A percentile compares a stretch with the other conserved stretches of the same genome.
phyloP scores from a whole-genome alignment of 768 basidiomycete species.

The Xerocomus potaroensis region DNA sequence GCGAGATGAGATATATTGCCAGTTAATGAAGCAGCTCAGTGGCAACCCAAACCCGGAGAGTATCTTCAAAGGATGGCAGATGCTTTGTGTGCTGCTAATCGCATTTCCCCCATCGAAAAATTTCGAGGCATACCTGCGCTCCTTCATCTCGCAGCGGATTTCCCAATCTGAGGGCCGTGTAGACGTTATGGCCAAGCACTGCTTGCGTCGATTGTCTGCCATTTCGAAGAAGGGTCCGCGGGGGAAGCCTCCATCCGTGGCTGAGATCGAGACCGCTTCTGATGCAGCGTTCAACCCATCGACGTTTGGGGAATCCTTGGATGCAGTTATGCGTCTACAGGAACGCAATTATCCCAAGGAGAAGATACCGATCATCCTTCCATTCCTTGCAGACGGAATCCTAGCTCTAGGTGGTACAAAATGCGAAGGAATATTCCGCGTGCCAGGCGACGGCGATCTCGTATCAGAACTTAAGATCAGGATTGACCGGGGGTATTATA shows the following conservation, averaged over 20 bases:
- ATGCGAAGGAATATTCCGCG: constrained; percentile 88
- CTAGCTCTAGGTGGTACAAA: constrained; percentile 82
- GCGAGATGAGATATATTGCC: constrained; percentile 91
- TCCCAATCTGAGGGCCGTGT: constrained; percentile 69
- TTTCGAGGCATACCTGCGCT: constrained; percentile 78
- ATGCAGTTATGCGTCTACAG: constrained; percentile 79
- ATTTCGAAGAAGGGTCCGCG: constrained; percentile 83
- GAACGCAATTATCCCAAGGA: constrained; percentile 80
- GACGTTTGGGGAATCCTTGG: constrained; percentile 88
- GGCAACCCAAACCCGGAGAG: constrained; percentile 82
- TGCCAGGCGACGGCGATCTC: constrained; percentile 86
- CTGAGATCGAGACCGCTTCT: constrained; percentile 92
- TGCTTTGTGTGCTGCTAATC: constrained; percentile 84
- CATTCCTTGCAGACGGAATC: constrained; percentile 90
- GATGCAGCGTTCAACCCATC: constrained; percentile 95
- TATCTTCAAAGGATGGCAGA: constrained; percentile 88
- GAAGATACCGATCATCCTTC: constrained; percentile 88
- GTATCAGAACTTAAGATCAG: constrained; percentile 86
- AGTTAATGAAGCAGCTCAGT: constrained; percentile 87
- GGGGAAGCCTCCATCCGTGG: constrained; percentile 73
- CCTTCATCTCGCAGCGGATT: constrained; percentile 73
- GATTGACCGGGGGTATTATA: constrained; percentile 90
- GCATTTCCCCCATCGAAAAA: constrained; percentile 93
- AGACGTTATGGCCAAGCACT: constrained; percentile 89
- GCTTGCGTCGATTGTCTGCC: constrained; percentile 68